phyloP scores from a whole-genome alignment of 2,329 filamentous ascomycete genomes.

The Monilinia fructicola region DNA sequence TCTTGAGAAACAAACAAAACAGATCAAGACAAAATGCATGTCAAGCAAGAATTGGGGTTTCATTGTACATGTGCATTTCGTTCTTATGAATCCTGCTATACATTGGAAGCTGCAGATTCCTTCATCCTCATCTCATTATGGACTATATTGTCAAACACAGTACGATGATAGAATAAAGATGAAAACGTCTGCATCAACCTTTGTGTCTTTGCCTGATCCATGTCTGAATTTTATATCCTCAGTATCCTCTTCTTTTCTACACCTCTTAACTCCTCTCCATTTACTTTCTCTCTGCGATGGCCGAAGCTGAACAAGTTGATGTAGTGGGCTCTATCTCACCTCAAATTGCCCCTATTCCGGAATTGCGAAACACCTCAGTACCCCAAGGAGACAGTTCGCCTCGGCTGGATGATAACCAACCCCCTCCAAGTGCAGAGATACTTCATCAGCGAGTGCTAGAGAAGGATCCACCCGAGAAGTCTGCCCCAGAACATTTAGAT shows the following conservation, averaged over 20 bases:
- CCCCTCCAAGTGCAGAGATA: neutral
- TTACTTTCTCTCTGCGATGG: neutral
- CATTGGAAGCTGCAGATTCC: neutral
- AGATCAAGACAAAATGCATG: neutral
- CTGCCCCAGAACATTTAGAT: slow-evolving; percentile 38
- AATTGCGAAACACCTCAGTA: neutral
- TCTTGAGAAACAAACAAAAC: neutral
- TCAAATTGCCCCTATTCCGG: neutral
- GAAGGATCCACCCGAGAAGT: neutral
- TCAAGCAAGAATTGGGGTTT: neutral
- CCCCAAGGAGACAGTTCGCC: neutral
- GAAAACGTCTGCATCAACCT: neutral
- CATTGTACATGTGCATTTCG: neutral
- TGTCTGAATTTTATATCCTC: slow-evolving; percentile 12
- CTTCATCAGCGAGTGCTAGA: slow-evolving; percentile 6
- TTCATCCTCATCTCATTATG: neutral
- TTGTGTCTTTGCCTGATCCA: slow-evolving; percentile 15
- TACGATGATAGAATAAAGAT: slow-evolving; percentile 14
- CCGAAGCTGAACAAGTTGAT: neutral
- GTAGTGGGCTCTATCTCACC: neutral
- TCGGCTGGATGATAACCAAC: slow-evolving; percentile 1
- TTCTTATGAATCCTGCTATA: neutral
- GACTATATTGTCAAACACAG: slow-evolving; percentile 2
- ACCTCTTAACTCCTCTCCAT: neutral
- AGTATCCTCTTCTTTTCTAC: slow-evolving; percentile 7